Conservation (phyloP, 164 flowering plant genomes). For the Dillenia suffruticosa region DNA sequence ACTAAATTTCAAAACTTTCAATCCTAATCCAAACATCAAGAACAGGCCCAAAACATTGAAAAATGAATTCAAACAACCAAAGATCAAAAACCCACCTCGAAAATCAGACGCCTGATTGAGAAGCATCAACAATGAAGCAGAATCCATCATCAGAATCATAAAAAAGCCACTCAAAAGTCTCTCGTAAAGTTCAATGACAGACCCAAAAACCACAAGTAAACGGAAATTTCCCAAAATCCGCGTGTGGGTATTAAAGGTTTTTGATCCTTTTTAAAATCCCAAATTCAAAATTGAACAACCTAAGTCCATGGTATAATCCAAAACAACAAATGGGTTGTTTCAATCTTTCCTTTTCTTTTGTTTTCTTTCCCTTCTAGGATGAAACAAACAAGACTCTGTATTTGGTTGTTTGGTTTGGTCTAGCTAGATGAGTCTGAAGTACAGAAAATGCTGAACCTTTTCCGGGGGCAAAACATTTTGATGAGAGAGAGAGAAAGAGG, state of each 20-base stretch:
- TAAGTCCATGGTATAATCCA: no score
- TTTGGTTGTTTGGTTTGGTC: no score
- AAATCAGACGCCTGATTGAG: constrained; percentile 17
- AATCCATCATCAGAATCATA: constrained; percentile 24
- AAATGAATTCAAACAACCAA: constrained; percentile 23
- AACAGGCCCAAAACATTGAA: constrained; percentile 24
- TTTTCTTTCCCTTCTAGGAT: no score
- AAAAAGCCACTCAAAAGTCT: constrained; percentile 6
- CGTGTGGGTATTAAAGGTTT: not conserved
- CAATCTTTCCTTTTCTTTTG: no score
- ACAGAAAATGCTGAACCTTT: no score
- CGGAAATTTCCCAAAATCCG: not conserved
- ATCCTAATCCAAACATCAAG: constrained; percentile 33
- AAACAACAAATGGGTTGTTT: no score
- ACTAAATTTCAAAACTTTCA: constrained; percentile 27
- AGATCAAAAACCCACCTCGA: constrained; percentile 34
- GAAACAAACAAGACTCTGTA: no score
- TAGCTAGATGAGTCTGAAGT: no score
- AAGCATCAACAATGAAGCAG: constrained; percentile 22
- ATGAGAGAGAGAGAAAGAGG: no score
- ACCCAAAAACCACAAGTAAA: constrained; percentile 15
- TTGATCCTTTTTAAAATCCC: not conserved
- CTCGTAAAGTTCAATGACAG: constrained; percentile 17
- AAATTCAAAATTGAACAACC: no score
- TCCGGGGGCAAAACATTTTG: no score